Percentiles rank a stretch among this genome's conserved stretches.
Evolutionary conservation across 1,284 basidiomycete genomes (phyloP).

Genomic region (Leccinum subfulvum): DNA sequence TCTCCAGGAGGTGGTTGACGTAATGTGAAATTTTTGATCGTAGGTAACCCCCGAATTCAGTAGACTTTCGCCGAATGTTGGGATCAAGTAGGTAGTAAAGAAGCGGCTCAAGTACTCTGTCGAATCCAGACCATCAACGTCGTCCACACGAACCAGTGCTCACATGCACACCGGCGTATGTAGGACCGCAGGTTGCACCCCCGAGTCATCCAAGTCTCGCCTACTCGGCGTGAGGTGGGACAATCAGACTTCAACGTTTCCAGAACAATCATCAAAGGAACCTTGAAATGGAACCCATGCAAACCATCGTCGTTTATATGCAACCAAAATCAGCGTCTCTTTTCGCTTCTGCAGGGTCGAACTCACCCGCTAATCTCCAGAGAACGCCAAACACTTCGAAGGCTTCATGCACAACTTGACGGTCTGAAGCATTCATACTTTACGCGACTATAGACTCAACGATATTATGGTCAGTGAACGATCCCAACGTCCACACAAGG

Average conservation of each 20-base stretch:
- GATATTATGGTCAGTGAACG: conserved; percentile 56
- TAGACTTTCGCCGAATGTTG: conserved; percentile 52
- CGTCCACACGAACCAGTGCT: conserved; percentile 1
- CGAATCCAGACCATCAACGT: conserved; percentile 9
- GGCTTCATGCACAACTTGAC: conserved; percentile 52
- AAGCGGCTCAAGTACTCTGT: conserved; percentile 84
- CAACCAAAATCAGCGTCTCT: conserved; percentile 7
- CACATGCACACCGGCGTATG: conserved; percentile 58
- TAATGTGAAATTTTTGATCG: conserved; percentile 70
- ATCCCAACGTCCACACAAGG: conserved; percentile 85
- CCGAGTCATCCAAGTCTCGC: conserved; percentile 87
- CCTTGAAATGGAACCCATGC: conserved; percentile 79
- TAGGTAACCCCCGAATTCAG: conserved; percentile 62
- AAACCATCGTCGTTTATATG: conserved; percentile 78
- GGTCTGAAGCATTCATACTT: conserved; percentile 55
- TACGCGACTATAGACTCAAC: conserved; percentile 78
- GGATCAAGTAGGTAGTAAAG: conserved; percentile 77
- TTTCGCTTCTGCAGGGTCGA: conserved; percentile 1
- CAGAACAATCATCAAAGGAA: conserved; percentile 85
- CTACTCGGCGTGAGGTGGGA: conserved; percentile 69
- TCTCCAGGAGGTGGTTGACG: conserved; percentile 69
- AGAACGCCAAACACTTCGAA: conserved; percentile 90
- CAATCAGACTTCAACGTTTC: conserved; percentile 80
- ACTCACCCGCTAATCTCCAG: conserved; percentile 84
- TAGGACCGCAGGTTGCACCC: conserved; percentile 86